Base-by-base conservation (phyloP, 2,329 filamentous ascomycete genomes). In the Ceratocystis cacaofunesta region DNA sequence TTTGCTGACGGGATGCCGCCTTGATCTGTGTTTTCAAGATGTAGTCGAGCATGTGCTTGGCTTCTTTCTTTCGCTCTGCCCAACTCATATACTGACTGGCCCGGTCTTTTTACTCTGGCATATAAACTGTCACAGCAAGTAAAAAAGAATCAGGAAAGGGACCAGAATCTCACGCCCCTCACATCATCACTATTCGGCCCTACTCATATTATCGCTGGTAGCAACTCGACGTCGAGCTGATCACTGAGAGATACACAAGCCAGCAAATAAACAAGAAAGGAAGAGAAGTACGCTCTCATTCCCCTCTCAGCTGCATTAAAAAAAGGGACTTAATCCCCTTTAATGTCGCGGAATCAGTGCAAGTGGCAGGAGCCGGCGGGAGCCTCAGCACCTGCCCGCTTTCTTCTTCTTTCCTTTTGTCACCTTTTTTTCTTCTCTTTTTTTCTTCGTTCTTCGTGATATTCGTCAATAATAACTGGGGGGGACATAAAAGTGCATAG, bases 291-390 rank as follows among this genome's bases (percentile, higher is more conserved):
- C 52, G 4, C 25, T 57, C 52, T 57, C 52, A 57, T 10, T 10
- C 5, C 52, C 6, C 25, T 57, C 52, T 57, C 52, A 57, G 52
- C 52, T 57, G 52, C 52, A 57, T 57, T 57, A 57, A 30, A 15
- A 55, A 28, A 30, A 19, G 6, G 22, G 22, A 30, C 25, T 28
- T 30, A 4, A 28, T 57, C 52, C 52, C 52, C 52, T 57, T 57
- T 57, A 57, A 57, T 57, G 52, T 57, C 52, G 52, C 52, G 52
- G 52, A 57, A 57, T 57, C 22, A 15, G 52, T 15, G 52, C 52
- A 57, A 28, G 52, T 57, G 52, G 52, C 52, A 57, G 52, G 30
- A 28, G 52, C 52, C 52, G 52, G 52, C 22, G 19, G 22, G 30
- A 28, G 52, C 52, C 19, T 28, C 30, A 28, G 32, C 32, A 57